Evolutionary conservation across 371 early-diverging fungal genomes (phyloP).

Genomic region (Blakeslea trispora): DNA sequence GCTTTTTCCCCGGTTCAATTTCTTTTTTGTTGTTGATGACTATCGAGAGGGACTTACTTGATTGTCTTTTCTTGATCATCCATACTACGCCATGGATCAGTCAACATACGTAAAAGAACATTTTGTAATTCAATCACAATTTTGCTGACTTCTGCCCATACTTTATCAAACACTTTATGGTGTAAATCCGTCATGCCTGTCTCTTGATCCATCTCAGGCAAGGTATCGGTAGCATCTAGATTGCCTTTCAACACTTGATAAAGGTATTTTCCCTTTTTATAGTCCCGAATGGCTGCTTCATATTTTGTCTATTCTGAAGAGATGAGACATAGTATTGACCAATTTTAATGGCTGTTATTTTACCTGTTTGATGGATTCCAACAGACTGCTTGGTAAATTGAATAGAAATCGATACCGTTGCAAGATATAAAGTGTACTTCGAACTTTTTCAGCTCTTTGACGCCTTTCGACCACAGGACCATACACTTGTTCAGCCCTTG

Average conservation of each 20-base stretch:
- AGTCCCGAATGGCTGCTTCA: slow-evolving; percentile 93
- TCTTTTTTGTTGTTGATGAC: too few species aligned
- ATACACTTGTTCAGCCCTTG: slow-evolving; percentile 81
- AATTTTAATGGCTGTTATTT: too few species aligned
- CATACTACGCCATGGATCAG: slow-evolving; percentile 78
- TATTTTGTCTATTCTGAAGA: slow-evolving; percentile 66
- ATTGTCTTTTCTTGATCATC: slow-evolving; percentile 92
- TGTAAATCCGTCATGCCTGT: slow-evolving; percentile 59
- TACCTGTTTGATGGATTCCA: slow-evolving; percentile 81
- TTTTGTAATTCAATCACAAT: slow-evolving; percentile 75
- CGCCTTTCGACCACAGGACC: slow-evolving; percentile 88
- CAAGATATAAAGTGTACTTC: slow-evolving; percentile 82
- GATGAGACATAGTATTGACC: not conserved
- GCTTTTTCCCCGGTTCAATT: slow-evolving; percentile 30
- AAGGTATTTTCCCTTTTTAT: slow-evolving; percentile 87
- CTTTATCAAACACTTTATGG: slow-evolving; percentile 87
- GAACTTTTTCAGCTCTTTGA: slow-evolving; percentile 86
- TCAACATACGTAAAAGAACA: slow-evolving; percentile 74
- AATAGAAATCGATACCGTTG: slow-evolving; percentile 95
- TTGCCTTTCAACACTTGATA: slow-evolving; percentile 52
- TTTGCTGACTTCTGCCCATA: slow-evolving; percentile 91
- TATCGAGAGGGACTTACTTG: too few species aligned
- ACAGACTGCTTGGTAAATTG: slow-evolving; percentile 85
- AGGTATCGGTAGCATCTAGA: slow-evolving; percentile 16
- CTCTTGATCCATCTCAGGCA: slow-evolving; percentile 24